phyloP scores from a whole-genome alignment of 2,329 filamentous ascomycete genomes.

The Acrocalymma vagum region DNA sequence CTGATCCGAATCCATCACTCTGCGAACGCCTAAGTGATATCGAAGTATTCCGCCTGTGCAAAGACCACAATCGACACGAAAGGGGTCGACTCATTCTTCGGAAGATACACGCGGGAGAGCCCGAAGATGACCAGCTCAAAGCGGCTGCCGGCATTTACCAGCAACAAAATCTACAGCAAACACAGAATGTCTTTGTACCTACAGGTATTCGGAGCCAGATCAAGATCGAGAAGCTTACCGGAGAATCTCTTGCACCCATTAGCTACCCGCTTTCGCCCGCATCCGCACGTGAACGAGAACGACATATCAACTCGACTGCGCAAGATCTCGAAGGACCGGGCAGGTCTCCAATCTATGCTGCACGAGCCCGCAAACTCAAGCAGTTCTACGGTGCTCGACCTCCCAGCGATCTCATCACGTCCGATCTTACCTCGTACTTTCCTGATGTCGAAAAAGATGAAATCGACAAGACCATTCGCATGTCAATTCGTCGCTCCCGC shows the following conservation, averaged over 20 bases:
- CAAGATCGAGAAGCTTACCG: constrained; percentile 89
- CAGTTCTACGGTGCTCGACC: constrained; percentile 92
- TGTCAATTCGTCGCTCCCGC: constrained; percentile 89
- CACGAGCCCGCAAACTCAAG: constrained; percentile 65
- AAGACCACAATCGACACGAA: constrained; percentile 84
- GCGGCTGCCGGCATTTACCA: constrained; percentile 88
- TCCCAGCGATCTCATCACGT: constrained; percentile 96
- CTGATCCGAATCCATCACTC: constrained; percentile 81
- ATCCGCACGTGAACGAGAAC: constrained; percentile 71
- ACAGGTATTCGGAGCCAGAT: constrained; percentile 80
- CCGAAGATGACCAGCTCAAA: constrained; percentile 84
- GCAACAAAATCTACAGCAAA: constrained; percentile 80
- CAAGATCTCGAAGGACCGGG: constrained; percentile 58
- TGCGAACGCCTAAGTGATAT: constrained; percentile 85
- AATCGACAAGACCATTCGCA: constrained; percentile 92
- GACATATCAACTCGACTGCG: constrained; percentile 64
- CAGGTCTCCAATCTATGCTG: constrained; percentile 47
- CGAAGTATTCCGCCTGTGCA: constrained; percentile 90
- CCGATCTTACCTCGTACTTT: constrained; percentile 96
- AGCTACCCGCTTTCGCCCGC: constrained; percentile 88
- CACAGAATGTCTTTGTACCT: constrained; percentile 66
- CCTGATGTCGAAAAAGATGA: constrained; percentile 93
- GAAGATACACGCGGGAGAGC: constrained; percentile 91
- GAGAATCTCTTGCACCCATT: constrained; percentile 85
- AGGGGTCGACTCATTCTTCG: constrained; percentile 89